A percentile compares a stretch with the other conserved stretches of the same genome.
Conservation (phyloP, 2,329 filamentous ascomycete species). For the Cladophialophora bantiana region DNA sequence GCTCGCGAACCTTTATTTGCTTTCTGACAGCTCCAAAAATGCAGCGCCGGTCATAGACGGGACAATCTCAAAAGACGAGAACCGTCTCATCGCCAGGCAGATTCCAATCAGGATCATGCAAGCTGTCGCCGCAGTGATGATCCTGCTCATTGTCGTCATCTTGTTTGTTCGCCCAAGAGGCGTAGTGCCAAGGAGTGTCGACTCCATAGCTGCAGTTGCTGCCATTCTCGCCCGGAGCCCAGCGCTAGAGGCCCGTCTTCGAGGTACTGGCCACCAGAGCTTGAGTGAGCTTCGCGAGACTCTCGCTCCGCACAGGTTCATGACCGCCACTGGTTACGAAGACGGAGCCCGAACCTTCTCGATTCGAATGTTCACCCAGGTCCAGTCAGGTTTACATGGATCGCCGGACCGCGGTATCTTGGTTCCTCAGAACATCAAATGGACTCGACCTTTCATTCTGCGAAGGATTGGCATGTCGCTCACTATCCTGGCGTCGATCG, state of each 20-base stretch:
- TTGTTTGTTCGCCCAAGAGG: constrained; percentile 28
- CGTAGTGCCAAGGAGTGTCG: constrained; percentile 32
- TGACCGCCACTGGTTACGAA: constrained; percentile 25
- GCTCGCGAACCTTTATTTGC: constrained; percentile 32
- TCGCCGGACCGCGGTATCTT: neutral
- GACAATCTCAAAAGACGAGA: constrained; percentile 25
- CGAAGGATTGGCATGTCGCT: constrained; percentile 27
- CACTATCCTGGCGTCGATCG: constrained; percentile 28
- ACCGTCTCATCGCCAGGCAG: constrained; percentile 23
- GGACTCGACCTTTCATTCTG: constrained; percentile 32
- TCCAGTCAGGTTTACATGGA: constrained; percentile 1
- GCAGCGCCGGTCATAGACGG: constrained; percentile 20
- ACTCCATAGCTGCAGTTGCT: constrained; percentile 33
- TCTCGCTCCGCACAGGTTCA: constrained; percentile 23
- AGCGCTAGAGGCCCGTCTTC: constrained; percentile 23
- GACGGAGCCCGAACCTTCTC: constrained; percentile 28
- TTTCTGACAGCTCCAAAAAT: constrained; percentile 9
- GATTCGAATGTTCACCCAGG: constrained; percentile 21
- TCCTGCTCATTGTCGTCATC: constrained; percentile 28
- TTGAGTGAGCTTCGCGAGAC: constrained; percentile 19
- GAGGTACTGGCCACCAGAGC: constrained; percentile 29
- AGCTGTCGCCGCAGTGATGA: constrained; percentile 24
- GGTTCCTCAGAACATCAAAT: constrained; percentile 19
- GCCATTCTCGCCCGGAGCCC: constrained; percentile 35
- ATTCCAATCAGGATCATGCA: constrained; percentile 33